Conservation (phyloP, 768 basidiomycete species). For the Mycena olivaceomarginata region DNA sequence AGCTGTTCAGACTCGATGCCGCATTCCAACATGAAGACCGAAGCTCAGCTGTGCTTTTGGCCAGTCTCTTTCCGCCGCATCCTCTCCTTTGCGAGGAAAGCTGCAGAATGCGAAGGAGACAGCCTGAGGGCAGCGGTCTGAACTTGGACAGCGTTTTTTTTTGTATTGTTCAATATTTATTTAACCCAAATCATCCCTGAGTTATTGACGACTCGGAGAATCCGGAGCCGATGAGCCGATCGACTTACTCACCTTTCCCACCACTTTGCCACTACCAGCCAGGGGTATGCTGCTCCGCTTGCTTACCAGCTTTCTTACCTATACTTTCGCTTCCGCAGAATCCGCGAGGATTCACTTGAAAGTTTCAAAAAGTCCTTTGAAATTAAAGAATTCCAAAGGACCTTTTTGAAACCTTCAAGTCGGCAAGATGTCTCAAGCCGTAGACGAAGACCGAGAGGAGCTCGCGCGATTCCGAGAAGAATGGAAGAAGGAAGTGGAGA, state of each 20-base stretch:
- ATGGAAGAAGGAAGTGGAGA: constrained; percentile 82
- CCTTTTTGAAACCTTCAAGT: background rate
- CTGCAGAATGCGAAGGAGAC: too few species aligned
- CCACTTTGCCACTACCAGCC: background rate
- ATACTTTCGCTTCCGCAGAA: background rate
- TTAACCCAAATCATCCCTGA: too few species aligned
- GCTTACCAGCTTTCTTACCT: background rate
- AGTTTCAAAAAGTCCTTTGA: background rate
- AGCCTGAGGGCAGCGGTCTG: too few species aligned
- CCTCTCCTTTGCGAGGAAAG: too few species aligned
- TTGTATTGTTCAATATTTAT: too few species aligned
- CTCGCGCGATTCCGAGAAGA: constrained; percentile 81
- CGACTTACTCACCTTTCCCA: background rate
- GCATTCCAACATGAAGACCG: too few species aligned
- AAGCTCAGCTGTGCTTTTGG: too few species aligned
- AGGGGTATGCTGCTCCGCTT: background rate
- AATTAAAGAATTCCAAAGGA: background rate
- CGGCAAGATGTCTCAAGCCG: constrained; percentile 15
- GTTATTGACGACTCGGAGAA: background rate
- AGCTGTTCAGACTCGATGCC: too few species aligned
- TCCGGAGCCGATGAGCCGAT: background rate
- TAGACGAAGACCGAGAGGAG: constrained; percentile 60
- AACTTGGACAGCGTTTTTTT: too few species aligned
- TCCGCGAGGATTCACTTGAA: background rate
- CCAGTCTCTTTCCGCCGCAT: too few species aligned